These are phyloP conservation scores for Orobanche coerulescens DNA, from an alignment of 257 asterid species.

Conservation along the genomic window DNA sequence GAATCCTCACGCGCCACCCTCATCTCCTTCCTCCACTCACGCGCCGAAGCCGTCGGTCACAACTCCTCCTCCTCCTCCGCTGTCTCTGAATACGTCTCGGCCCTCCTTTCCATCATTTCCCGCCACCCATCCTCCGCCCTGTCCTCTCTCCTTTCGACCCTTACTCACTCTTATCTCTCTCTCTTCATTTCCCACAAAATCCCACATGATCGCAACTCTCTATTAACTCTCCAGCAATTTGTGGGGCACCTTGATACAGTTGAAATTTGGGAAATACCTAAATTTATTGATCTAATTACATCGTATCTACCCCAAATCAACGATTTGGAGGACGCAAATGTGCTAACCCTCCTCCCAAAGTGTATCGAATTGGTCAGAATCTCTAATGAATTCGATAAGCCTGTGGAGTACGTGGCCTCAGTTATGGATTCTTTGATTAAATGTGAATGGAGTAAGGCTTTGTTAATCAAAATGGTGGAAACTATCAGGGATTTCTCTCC, in stretches of 20 bases:
- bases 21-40: conserved; percentile 53
- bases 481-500: conserved; percentile 41
- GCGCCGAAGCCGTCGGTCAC: conserved; percentile 35
- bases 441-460: conserved; percentile 54
- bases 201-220: conserved; percentile 54
- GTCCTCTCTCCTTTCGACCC: conserved; percentile 43
- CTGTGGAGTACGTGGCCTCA: conserved; percentile 37
- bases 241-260: conserved; percentile 42
- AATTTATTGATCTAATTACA: conserved; percentile 31
- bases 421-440: conserved; percentile 40
- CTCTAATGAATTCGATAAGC: conserved; percentile 51
- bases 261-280: conserved; percentile 29
- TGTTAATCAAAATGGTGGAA: conserved; percentile 70
- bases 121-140: conserved; percentile 46
- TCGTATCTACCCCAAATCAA: conserved; percentile 39
- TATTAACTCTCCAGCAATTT: conserved; percentile 52
- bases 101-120: conserved; percentile 50
- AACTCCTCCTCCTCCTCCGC: conserved; percentile 40
- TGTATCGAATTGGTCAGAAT: conserved; percentile 47
- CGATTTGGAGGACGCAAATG: conserved; percentile 53
- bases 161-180: conserved; percentile 43
- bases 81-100: conserved; percentile 52
- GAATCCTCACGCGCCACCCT: conserved; percentile 46
- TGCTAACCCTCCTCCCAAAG: conserved; percentile 50
- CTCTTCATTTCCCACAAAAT: conserved; percentile 49